Conservation (phyloP, 176 grass and related monocot species). For the Oryza australiensis region DNA sequence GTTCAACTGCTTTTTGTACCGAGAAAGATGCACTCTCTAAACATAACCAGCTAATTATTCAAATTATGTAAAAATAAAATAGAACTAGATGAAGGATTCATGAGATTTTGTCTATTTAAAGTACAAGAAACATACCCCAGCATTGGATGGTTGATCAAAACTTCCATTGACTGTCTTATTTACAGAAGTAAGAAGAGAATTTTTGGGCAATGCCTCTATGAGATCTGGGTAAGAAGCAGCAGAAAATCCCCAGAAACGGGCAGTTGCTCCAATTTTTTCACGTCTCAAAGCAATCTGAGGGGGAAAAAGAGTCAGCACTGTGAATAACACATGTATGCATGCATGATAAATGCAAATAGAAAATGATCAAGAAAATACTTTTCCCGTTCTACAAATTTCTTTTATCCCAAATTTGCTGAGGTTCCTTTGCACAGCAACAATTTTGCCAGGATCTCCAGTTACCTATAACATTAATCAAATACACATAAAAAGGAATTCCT, state of each 20-base stretch:
- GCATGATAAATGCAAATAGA: constrained; percentile 3
- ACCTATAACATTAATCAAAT: constrained; percentile 56
- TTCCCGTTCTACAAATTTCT: constrained; percentile 95
- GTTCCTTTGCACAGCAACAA: constrained; percentile 70
- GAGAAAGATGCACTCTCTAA: neutral
- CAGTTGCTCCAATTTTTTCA: constrained; percentile 82
- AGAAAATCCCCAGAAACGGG: constrained; percentile 98
- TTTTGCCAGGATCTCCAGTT: constrained; percentile 96
- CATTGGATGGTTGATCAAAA: constrained; percentile 53
- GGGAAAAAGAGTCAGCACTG: constrained; percentile 20
- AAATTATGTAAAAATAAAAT: constrained; percentile 17
- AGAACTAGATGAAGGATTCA: neutral
- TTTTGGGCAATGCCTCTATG: constrained; percentile 41
- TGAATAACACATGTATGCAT: constrained; percentile 6
- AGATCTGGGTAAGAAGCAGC: constrained; percentile 92
- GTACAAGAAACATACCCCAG: constrained; percentile 45
- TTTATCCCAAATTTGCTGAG: constrained; percentile 86
- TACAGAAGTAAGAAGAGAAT: constrained; percentile 52
- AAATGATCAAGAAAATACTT: constrained; percentile 48
- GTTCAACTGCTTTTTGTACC: neutral
- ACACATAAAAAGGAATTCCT: constrained; percentile 21
- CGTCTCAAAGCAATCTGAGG: constrained; percentile 92
- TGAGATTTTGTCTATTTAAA: neutral
- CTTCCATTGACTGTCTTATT: constrained; percentile 43
- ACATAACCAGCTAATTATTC: neutral